Percentiles rank a stretch among this genome's conserved stretches.
These are phyloP conservation scores for Boletellus deceptivus DNA, from an alignment of 1,284 basidiomycete genomes.

Conservation along the genomic window DNA sequence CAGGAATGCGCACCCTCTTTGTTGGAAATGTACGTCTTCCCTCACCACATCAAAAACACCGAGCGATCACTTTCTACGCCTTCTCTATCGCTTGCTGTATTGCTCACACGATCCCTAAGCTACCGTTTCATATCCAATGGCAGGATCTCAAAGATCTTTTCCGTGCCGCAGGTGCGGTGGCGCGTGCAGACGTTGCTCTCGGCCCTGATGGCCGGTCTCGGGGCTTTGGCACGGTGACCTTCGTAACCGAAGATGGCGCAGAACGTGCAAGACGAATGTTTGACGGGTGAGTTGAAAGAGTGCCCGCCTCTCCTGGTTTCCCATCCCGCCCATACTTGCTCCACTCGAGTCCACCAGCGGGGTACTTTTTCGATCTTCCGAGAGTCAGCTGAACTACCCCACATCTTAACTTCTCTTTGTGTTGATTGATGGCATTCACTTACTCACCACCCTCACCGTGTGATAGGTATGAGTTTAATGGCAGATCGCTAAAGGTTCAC, in stretches of 20 bases:
- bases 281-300: slow-evolving; percentile 62
- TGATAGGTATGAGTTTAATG: slow-evolving; percentile 80
- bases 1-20: slow-evolving; percentile 62
- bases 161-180: slow-evolving; percentile 89
- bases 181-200: slow-evolving; percentile 92
- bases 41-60: slow-evolving; percentile 10
- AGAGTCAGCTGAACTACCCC: not conserved
- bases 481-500: slow-evolving; percentile 81
- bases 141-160: slow-evolving; percentile 98
- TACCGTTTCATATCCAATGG: slow-evolving; percentile 98
- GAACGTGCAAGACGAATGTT: slow-evolving; percentile 83
- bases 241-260: slow-evolving; percentile 87
- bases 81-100: slow-evolving; percentile 4
- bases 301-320: not conserved
- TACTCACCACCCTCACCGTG: slow-evolving; percentile 9
- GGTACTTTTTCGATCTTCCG: not conserved
- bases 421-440: slow-evolving; percentile 1
- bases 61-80: not conserved
- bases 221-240: slow-evolving; percentile 93
- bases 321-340: not conserved
- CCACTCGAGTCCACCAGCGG: not conserved
- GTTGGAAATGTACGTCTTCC: slow-evolving; percentile 56
- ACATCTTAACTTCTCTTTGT: not conserved
- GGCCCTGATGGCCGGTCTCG: slow-evolving; percentile 91
- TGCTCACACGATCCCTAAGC: slow-evolving; percentile 46